Evolutionary conservation across 495 filamentous ascomycete species (phyloP), one percentile per base, ranked within the genome.

Genomic region (Neurospora sp.): DNA sequence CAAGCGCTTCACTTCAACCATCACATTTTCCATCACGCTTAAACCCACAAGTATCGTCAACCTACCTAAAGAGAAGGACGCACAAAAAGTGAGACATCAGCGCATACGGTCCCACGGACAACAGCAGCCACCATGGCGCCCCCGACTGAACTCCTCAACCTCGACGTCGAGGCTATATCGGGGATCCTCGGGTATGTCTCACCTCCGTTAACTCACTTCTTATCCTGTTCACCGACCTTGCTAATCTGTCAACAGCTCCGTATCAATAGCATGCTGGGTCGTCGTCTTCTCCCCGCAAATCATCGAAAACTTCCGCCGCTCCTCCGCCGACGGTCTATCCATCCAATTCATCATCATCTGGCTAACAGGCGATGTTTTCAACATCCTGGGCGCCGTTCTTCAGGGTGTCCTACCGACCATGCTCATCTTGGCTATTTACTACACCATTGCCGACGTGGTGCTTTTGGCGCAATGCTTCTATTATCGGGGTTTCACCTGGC

Each of bases 211-310:
- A 44, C 20, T 6, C 18, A 3, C 41, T 18, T 18, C 27, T 27
- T n/a, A n/a, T n/a, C n/a, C n/a, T n/a, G n/a, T n/a, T n/a, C n/a
- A n/a, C n/a, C n/a, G n/a, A n/a, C n/a, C n/a, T n/a, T n/a, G n/a
- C n/a, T n/a, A n/a, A n/a, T n/a, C n/a, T n/a, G n/a, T n/a, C 6
- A 11, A 41, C 74, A 94, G 92, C 10, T 97, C 94, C 3, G 94
- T 99, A 75, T 96, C 93, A 35, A 97, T 99, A 77, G 94, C 94
- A 62, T 97, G 94, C 79, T 99, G 96, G 96, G 91, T 99, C 23
- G 94, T 98, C 38, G 96, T 99, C 44, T 99, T 97, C 85, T 94
- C 94, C 0, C 96, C 96, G 10, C 96, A 99, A 74, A 99, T 99
- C 76, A 88, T 97, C 76, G 94, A 97, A 79, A 98, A 98, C 78